Evolutionary conservation across 192 early-diverging fungal species (phyloP), one percentile per base, ranked within the genome.

Genomic region (Phycomyces nitens): DNA sequence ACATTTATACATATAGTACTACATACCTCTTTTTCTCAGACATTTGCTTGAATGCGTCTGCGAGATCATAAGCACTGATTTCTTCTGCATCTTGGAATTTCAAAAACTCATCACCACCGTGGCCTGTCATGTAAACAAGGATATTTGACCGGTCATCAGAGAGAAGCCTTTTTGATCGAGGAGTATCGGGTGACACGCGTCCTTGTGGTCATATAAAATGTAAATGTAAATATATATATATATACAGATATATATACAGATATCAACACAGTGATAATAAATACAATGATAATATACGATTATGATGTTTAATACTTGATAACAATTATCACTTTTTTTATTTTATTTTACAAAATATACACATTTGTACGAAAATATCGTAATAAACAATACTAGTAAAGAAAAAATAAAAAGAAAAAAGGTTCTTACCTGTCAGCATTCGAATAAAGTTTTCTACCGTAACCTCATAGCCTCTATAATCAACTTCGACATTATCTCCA

Each of bases 81-180:
- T 99, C 97, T 73, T 99, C 97, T 27, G 91, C 86, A 76, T 99
- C 97, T 72, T 98, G 97, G 76, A 99, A 98, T 78, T 99, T 99
- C 64, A 99, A 73, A 69, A 99, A 98, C 65, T 96, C 97, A 69
- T 98, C 93, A 50, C 97, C 97, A 20, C 97, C 97, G 72, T 99
- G 95, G 0, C 97, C 97, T 14, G 97, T 99, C 95, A 99, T 97
- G 69, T 92, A 99, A 10, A 99, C 89, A 18, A 99, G 81, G 8
- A 99, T 86, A 70, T 98, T 98, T 61, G 92, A 94, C 41, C 95
- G 86, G 68, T 98, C 96, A 71, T 99, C 96, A 6, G 97, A 92
- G 70, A 98, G 62, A 20, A 99, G 79, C 10, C 95, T 87, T 67
- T 99, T 99, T 50, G 92, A 94, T 18, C 96, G 87, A 23, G 97